Evolutionary conservation across 2,329 filamentous ascomycete species (phyloP).

Genomic region (Coleophoma cylindrospora): DNA sequence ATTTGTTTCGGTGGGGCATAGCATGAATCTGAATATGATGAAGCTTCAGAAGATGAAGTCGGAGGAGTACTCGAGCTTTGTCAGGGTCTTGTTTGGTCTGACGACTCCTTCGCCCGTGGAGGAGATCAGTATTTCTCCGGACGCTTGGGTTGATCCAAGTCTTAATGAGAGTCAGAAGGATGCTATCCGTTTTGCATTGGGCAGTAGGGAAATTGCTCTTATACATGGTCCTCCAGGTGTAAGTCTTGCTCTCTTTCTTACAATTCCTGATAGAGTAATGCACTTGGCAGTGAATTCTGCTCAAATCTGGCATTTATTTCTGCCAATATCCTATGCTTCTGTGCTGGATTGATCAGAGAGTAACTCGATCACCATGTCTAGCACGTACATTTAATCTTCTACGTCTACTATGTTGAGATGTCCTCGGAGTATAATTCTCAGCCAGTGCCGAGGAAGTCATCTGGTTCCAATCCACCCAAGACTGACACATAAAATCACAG

Average conservation of each 20-base stretch:
- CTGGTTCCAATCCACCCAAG: too few species aligned
- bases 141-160: slow-evolving; percentile 57
- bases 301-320: too few species aligned
- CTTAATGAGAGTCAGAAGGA: slow-evolving; percentile 65
- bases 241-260: slow-evolving; percentile 20
- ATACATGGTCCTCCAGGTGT: slow-evolving; percentile 92
- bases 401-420: too few species aligned
- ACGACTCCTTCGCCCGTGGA: slow-evolving; percentile 46
- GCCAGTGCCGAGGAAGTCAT: too few species aligned
- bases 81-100: slow-evolving; percentile 58
- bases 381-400: too few species aligned
- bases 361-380: too few species aligned
- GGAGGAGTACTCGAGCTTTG: slow-evolving; percentile 53
- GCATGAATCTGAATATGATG: slow-evolving; percentile 61
- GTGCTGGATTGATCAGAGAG: too few species aligned
- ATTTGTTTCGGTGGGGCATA: slow-evolving; percentile 27
- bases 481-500: slow-evolving; percentile 25
- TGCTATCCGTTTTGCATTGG: slow-evolving; percentile 76
- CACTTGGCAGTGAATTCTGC: too few species aligned
- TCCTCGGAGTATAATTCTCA: too few species aligned
- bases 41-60: slow-evolving; percentile 52
- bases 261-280: too few species aligned
- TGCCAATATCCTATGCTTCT: too few species aligned
- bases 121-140: slow-evolving; percentile 29
- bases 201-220: slow-evolving; percentile 74